phyloP scores from a whole-genome alignment of 2,329 filamentous ascomycete species.

The Phyllosticta capitalensis region DNA sequence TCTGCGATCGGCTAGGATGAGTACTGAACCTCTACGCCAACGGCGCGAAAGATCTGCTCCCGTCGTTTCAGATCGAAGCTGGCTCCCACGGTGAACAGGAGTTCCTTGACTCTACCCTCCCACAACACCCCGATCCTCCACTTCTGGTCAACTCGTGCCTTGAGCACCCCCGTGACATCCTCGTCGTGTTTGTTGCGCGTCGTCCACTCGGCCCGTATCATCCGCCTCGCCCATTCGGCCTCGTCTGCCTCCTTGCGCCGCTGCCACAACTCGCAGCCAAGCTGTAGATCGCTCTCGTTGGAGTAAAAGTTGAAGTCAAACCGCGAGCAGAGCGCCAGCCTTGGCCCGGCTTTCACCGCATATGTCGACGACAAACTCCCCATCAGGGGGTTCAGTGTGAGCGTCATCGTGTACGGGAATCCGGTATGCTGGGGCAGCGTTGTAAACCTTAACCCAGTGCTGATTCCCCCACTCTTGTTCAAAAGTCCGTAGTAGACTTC shows the following conservation, averaged over 20 bases:
- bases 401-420: constrained; percentile 84
- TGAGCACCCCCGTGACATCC: constrained; percentile 76
- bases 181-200: constrained; percentile 43
- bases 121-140: constrained; percentile 78
- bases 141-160: constrained; percentile 81
- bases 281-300: constrained; percentile 88
- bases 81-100: constrained; percentile 84
- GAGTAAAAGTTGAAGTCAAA: constrained; percentile 98
- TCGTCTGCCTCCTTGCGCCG: constrained; percentile 27
- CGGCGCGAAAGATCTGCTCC: constrained; percentile 66
- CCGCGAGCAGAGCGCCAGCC: constrained; percentile 76
- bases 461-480: constrained; percentile 89
- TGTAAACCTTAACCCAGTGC: constrained; percentile 78
- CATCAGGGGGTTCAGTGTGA: constrained; percentile 90
- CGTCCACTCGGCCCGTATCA: constrained; percentile 18
- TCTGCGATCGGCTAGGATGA: constrained; percentile 51
- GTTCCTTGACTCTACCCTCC: constrained; percentile 86
- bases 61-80: constrained; percentile 69
- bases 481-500: constrained; percentile 93
- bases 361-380: constrained; percentile 88
- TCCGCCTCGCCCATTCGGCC: constrained; percentile 3
- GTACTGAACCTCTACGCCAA: constrained; percentile 74
- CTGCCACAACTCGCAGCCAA: constrained; percentile 90
- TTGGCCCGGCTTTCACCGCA: constrained; percentile 74
- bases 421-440: constrained; percentile 73